These are phyloP conservation scores for Secale cereale DNA, from an alignment of 176 grass and related monocot species.

Conservation along the genomic window DNA sequence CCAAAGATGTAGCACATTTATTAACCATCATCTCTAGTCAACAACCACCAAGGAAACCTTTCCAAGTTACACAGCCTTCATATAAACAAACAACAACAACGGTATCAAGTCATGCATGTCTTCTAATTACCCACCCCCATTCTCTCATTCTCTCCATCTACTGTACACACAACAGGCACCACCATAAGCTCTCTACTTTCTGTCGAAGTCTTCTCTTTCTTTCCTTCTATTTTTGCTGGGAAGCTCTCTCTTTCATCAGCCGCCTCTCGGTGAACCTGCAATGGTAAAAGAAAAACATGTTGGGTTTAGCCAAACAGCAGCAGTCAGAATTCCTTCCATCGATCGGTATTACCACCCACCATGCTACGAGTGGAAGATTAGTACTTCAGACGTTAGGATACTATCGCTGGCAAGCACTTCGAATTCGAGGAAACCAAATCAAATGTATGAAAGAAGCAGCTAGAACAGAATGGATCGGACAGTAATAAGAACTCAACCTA, in stretches of 20 bases:
- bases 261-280: conserved; percentile 5
- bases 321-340: background rate
- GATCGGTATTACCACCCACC: too few species aligned
- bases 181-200: background rate
- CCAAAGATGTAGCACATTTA: background rate
- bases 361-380: background rate
- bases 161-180: background rate
- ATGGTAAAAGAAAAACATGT: background rate
- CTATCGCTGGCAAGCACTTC: background rate
- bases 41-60: background rate
- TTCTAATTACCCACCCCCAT: background rate
- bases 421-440: background rate
- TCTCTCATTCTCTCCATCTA: background rate
- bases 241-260: background rate
- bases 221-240: background rate
- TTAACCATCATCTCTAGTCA: background rate
- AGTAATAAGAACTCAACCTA: too few species aligned
- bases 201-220: background rate
- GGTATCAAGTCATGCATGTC: background rate
- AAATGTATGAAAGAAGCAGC: background rate
- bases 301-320: background rate
- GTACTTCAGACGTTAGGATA: background rate
- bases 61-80: background rate
- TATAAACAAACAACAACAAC: background rate
- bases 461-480: background rate